Evolutionary conservation across 1,139 yeast species (phyloP), one percentile per base, ranked within the genome.

Genomic region (Saccharomyces hybrid): DNA sequence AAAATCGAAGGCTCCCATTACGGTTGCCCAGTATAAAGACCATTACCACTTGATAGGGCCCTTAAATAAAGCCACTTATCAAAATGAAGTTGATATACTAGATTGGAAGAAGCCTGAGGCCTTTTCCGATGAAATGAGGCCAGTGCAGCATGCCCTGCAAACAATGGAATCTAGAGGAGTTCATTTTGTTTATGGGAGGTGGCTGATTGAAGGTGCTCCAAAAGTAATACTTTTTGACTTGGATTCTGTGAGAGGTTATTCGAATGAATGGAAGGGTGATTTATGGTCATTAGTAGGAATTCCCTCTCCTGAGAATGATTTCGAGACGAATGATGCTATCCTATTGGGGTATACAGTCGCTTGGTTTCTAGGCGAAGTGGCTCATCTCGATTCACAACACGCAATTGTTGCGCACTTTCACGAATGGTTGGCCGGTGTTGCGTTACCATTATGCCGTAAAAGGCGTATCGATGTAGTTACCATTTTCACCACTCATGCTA

Each of bases 151-250:
- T 44, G 72, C 78, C 52, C 70, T 86, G 61, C 81, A 79, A 65
- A 76, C 78, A 47, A 78, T 93, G 42, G 75, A 86, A 63, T 83
- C 84, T 57, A 78, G 97, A 52, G 98, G 98, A 23, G 80, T 91
- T 63, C 75, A 78, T 57, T 88, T 86, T 78, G 75, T 90, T 54
- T 90, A 91, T 65, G 98, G 97, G 47, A 80, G 97, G 58, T 91
- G 98, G 98, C 80, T 91, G 66, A 90, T 91, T 66, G 98, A 91
- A 70, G 97, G 97, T 26, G 96, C 97, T 1, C 98, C 98, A n/a
- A 75, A 96, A 50, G 98, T 91, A 28, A 76, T 91, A 49, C 76
- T 91, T 52, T 91, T 91, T 65, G 97, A 91, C 69, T 78, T 88
- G 59, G 81, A 83, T 55, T 84, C 95, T 11, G 96, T 95, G 6